Conservation (phyloP, 2,329 filamentous ascomycete genomes). For the Ophiocordyceps camponoti-rufipedis region DNA sequence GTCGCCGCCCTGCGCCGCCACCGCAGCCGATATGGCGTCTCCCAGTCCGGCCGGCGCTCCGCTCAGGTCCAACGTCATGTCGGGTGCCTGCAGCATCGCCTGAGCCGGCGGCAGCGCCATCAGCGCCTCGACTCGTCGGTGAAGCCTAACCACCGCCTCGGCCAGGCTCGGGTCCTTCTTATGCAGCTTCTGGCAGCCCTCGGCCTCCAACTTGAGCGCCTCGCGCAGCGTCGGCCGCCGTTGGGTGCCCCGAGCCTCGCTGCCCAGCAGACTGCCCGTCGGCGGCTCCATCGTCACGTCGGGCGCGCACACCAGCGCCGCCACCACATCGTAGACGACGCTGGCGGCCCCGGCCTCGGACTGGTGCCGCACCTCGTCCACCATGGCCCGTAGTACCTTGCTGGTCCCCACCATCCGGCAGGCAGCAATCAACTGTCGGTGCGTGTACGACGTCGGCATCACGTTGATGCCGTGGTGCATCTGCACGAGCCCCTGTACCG, state of each 20-base stretch:
- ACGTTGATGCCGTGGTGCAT: conserved; percentile 33
- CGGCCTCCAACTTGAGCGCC: conserved; percentile 37
- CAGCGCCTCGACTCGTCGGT: conserved; percentile 48
- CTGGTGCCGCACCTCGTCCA: conserved; percentile 49
- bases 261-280: conserved; percentile 11
- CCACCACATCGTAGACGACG: conserved; percentile 50
- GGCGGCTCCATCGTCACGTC: conserved; percentile 28
- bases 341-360: conserved; percentile 39
- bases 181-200: conserved; percentile 36
- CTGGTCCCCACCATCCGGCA: conserved; percentile 43
- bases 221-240: conserved; percentile 38
- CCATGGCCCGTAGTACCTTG: conserved; percentile 38
- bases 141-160: conserved; percentile 43
- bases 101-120: conserved; percentile 26
- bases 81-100: conserved; percentile 22
- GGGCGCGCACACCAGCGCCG: conserved; percentile 51
- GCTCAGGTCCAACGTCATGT: conserved; percentile 21
- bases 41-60: conserved; percentile 18
- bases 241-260: conserved; percentile 19
- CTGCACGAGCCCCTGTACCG: conserved; percentile 41
- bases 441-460: conserved; percentile 50
- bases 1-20: conserved; percentile 19
- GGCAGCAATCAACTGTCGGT: conserved; percentile 47
- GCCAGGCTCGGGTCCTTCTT: conserved; percentile 37
- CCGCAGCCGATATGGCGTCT: conserved; percentile 23